Evolutionary conservation across 2,329 filamentous ascomycete genomes (phyloP), one percentile per base, ranked within the genome.

Genomic region (Beauveria sp.): DNA sequence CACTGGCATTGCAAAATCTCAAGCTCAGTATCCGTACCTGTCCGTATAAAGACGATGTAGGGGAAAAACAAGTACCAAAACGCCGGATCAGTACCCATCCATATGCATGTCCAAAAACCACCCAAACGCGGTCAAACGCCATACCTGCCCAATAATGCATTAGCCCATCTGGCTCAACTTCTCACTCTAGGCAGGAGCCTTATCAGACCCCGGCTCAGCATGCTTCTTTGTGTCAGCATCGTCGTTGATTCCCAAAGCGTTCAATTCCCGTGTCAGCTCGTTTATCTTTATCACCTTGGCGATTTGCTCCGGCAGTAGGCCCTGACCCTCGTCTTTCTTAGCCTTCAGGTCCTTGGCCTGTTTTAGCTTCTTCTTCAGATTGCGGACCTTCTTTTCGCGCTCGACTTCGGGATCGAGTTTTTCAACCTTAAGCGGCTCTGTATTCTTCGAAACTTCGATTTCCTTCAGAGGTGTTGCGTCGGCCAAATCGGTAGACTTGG

Each of bases 271-370:
- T 62, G 97, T 87, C 56, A 99, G 82, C 77, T 99, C 95, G 65
- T 91, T 91, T 73, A 99, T 96, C 76, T 95, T 96, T 73, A 96
- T 96, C 61, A 99, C 91, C 78, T 99, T 99, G 68, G 93, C 92
- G 66, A 98, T 88, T 77, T 99, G 95, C 77, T 99, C 95, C 0
- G 93, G 93, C 28, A 98, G 80, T 64, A 99, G 77, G 5, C 85
- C 82, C 71, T 91, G 89, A 22, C 95, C 95, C 61, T 86, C 87
- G 26, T 96, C 90, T 75, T 96, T 96, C 81, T 96, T 97, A 69
- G 87, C 88, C 72, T 91, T 89, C 60, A 99, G 80, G 2, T 98
- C 95, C 67, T 87, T 89, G 4, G 95, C 93, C 74, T 99, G 95
- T 69, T 93, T 90, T 64, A 99, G 79, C 76, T 98, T 99, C 81